Evolutionary conservation across 495 filamentous ascomycete species (phyloP), one percentile per base, ranked within the genome.

Genomic region (Penicillium steckii): DNA sequence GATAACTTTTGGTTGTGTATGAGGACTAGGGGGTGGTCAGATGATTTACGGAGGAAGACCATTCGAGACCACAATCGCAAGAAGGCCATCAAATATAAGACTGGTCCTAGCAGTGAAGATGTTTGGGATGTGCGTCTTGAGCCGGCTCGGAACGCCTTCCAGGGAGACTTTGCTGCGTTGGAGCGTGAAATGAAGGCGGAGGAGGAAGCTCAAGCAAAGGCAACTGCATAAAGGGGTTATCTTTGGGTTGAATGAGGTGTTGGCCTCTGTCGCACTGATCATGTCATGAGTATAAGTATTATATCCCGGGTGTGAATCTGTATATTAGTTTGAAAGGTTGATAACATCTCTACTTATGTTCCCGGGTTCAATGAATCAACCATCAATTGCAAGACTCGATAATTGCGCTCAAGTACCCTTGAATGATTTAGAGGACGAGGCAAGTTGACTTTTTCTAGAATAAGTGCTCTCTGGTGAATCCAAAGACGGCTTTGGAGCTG

Each of bases 1-100:
- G 77, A 84, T 57, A 86, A 93, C 66, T 97, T 94, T 74, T 90
- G 93, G 84, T 88, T 96, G 71, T 98, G 94, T 76, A 95, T 98
- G 90, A 85, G 87, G 49, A 85, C 84, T n/a, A 59, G 71, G 57
- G 78, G 65, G 33, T 67, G 59, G 56, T 35, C 69, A 4, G 73
- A 77, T 1, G 67, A 78, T 27, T 56, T 76, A 57, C 76, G 77
- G 56, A 79, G 75, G 55, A 76, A 73, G 48, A 78, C 77, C 53
- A 81, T 98, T 44, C 71, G 76, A 52, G 86, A 82, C 33, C 81
- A 86, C 67, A 91, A 95, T 68, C 77, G 78, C 49, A 79, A 85
- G 70, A 89, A 87, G 71, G 84, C 83, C 45, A 78, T 72, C 59
- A 89, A 89, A 70, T 91, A 91, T 67, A 83, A 79, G 75, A 76